A percentile compares a stretch with the other conserved stretches of the same genome.
phyloP scores from a whole-genome alignment of 2,329 filamentous ascomycete species.

The Venturia asperata region DNA sequence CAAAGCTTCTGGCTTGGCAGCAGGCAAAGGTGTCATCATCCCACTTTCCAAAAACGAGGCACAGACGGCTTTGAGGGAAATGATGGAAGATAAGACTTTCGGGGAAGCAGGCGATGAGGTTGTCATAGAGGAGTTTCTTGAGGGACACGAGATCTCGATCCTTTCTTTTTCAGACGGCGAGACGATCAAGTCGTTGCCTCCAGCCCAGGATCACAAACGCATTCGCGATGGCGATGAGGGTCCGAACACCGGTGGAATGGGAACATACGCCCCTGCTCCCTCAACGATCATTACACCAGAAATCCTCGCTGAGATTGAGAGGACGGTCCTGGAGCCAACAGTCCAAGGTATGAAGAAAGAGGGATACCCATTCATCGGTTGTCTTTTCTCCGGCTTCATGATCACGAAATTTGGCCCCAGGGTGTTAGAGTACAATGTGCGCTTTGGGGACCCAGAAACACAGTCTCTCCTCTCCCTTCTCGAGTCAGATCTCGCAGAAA shows the following conservation, averaged over 20 bases:
- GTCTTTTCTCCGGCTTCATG: conserved; percentile 89
- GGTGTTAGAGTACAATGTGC: conserved; percentile 86
- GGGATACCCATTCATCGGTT: conserved; percentile 48
- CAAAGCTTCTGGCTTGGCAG: conserved; percentile 87
- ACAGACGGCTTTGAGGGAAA: conserved; percentile 70
- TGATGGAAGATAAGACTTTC: conserved; percentile 86
- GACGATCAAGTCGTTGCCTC: conserved; percentile 72
- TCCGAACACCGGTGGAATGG: conserved; percentile 96
- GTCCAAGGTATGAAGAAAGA: conserved; percentile 82
- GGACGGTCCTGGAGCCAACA: conserved; percentile 79
- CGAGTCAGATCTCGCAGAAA: conserved; percentile 76
- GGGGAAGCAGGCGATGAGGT: conserved; percentile 82
- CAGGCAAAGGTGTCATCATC: conserved; percentile 92
- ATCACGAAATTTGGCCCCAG: conserved; percentile 75
- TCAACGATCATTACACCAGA: conserved; percentile 47
- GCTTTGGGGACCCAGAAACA: conserved; percentile 87
- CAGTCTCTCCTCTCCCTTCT: conserved; percentile 78
- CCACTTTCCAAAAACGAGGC: conserved; percentile 77
- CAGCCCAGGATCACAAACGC: conserved; percentile 94
- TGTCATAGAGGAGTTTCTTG: conserved; percentile 89
- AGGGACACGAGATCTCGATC: conserved; percentile 87
- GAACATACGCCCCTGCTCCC: conserved; percentile 81
- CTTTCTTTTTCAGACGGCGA: conserved; percentile 87
- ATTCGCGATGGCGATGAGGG: conserved; percentile 85
- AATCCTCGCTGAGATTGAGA: conserved; percentile 70